phyloP scores from a whole-genome alignment of 345 rosid genomes.

The Aquilaria malaccensis region DNA sequence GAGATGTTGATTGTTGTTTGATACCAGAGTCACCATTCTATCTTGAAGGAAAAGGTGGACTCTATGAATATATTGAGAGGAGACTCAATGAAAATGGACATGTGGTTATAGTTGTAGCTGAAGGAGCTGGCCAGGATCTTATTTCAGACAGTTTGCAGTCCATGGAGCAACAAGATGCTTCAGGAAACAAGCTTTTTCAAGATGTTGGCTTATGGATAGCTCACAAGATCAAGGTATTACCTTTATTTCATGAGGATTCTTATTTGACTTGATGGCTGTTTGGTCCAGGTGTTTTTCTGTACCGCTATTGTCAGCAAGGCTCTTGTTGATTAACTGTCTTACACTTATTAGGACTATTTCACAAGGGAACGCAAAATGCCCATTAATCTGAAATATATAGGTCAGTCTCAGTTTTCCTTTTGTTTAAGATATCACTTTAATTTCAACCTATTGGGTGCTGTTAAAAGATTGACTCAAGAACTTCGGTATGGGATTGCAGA shows the following conservation, averaged over 20 bases:
- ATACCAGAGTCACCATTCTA: constrained; percentile 93
- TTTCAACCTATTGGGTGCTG: constrained; percentile 10
- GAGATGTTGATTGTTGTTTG: constrained; percentile 92
- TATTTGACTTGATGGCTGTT: neutral
- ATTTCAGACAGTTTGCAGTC: constrained; percentile 41
- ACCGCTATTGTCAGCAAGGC: neutral
- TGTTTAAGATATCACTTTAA: constrained; percentile 1
- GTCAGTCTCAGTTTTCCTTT: constrained; percentile 21
- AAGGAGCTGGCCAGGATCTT: constrained; percentile 91
- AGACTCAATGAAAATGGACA: constrained; percentile 74
- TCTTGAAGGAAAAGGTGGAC: constrained; percentile 87
- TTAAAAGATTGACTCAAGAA: constrained; percentile 9
- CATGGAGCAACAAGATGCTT: constrained; percentile 55
- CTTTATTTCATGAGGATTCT: neutral
- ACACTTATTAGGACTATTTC: constrained; percentile 44
- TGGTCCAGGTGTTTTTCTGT: neutral
- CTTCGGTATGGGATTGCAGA: constrained; percentile 34
- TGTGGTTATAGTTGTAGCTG: constrained; percentile 83
- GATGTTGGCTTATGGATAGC: constrained; percentile 85
- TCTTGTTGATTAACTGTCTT: constrained; percentile 2
- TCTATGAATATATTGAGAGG: constrained; percentile 51
- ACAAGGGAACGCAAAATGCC: constrained; percentile 35
- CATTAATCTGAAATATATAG: constrained; percentile 79
- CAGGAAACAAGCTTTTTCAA: constrained; percentile 77
- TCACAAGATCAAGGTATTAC: constrained; percentile 56